Evolutionary conservation across 1,139 yeast species (phyloP), one percentile per base, ranked within the genome.

Genomic region (Wickerhamomyces sp.): DNA sequence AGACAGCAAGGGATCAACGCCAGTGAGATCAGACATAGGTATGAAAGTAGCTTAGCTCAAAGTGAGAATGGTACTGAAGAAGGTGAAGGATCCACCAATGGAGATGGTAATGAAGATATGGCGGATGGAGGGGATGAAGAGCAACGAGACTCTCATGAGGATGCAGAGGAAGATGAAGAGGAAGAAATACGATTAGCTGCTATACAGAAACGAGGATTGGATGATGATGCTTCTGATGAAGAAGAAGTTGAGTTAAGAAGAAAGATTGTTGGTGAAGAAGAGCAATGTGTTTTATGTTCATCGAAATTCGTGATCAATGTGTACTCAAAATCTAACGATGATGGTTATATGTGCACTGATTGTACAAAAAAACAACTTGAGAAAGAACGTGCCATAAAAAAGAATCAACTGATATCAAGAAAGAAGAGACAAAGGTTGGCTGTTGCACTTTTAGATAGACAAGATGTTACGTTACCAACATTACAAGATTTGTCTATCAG

Each of bases 1-100:
- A 69, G 84, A 42, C 80, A 85, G 46, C 96, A 90, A 63, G 97
- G 97, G 37, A 91, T 91, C 65, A 86, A 71, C 59, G 87, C 97
- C 0, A 89, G 80, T 51, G 82, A 81, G 40, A 89, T 91, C 60
- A 73, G 91, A 55, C 67, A 75, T 44, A 70, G 95, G 55, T 78
- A 84, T 61, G 61, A 67, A 52, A 60, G 58, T 51, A 55, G 66
- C 57, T 62, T 65, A 57, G 51, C 59, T 57, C 52, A 62, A 47
- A 55, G 53, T 45, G 54, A 46, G 31, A 59, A 55, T 11, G 57
- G 50, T 7, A 53, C 54, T n/a, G 54, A 48, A 26, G 51, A 45
- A 26, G 39, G 50, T 39, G 43, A 51, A 34, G 51, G 43, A 13
- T 49, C 50, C 6, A 42, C 32, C 15, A 49, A 39, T 34, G 52